Percentiles rank a stretch among this genome's conserved stretches.
phyloP scores from a whole-genome alignment of 2,329 filamentous ascomycete genomes.

The Cytospora piceicola region DNA sequence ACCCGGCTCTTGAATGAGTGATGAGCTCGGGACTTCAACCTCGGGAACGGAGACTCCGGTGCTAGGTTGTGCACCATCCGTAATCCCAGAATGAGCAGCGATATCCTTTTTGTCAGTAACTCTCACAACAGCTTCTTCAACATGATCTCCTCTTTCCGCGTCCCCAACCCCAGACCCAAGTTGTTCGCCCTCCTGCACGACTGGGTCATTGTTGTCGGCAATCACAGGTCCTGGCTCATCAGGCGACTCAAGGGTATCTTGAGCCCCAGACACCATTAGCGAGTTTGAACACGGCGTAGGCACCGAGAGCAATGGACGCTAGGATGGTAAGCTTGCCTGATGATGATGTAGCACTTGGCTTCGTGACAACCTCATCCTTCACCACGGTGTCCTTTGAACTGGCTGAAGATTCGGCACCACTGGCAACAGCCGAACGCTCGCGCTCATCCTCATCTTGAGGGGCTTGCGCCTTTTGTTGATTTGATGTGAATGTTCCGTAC shows the following conservation, averaged over 20 bases:
- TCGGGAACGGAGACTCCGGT: background rate
- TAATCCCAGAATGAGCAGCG: slow-evolving; percentile 8
- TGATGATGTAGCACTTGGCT: slow-evolving; percentile 27
- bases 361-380: slow-evolving; percentile 29
- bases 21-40: slow-evolving; percentile 5
- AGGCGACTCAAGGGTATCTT: slow-evolving; percentile 29
- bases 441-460: slow-evolving; percentile 22
- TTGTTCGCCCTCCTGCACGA: slow-evolving; percentile 27
- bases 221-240: slow-evolving; percentile 25
- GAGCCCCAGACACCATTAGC: slow-evolving; percentile 32
- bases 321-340: slow-evolving; percentile 33
- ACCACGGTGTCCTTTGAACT: slow-evolving; percentile 29
- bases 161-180: slow-evolving; percentile 24
- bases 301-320: slow-evolving; percentile 31
- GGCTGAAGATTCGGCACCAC: slow-evolving; percentile 30
- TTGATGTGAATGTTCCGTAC: slow-evolving; percentile 30
- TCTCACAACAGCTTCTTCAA: slow-evolving; percentile 25
- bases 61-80: slow-evolving; percentile 6
- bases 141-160: slow-evolving; percentile 27
- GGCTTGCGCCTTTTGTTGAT: slow-evolving; percentile 27
- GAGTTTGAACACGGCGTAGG: slow-evolving; percentile 31
- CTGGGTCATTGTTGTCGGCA: slow-evolving; percentile 27
- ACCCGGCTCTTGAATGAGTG: background rate
- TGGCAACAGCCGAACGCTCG: slow-evolving; percentile 27
- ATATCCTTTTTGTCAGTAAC: slow-evolving; percentile 29